Percentiles rank a stretch among this genome's conserved stretches.
Evolutionary conservation across 495 filamentous ascomycete species (phyloP).

Genomic region (Xylaria curta): DNA sequence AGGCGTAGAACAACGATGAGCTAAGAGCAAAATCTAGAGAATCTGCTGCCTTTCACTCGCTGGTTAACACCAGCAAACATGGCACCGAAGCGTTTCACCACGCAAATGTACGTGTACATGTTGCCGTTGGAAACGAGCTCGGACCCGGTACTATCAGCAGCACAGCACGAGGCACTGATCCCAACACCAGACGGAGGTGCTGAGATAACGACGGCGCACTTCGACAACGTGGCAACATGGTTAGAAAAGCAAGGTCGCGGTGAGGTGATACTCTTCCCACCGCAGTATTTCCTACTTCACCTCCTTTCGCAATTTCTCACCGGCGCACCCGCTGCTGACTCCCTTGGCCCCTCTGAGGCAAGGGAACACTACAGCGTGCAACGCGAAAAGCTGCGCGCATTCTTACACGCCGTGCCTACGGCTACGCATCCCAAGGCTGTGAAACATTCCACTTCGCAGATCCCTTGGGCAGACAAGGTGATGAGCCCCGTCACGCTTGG

Average conservation of each 20-base stretch:
- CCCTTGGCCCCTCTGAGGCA: conserved; percentile 32
- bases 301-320: conserved; percentile 68
- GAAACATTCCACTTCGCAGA: conserved; percentile 45
- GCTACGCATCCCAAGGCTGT: conserved; percentile 26
- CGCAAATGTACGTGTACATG: conserved; percentile 96
- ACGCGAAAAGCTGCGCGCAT: conserved; percentile 62
- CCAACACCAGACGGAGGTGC: conserved; percentile 82
- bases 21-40: conserved; percentile 46
- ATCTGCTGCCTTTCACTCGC: conserved; percentile 81
- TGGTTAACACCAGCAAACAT: conserved; percentile 79
- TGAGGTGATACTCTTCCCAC: conserved; percentile 86
- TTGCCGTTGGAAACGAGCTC: conserved; percentile 65
- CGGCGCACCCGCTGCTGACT: conserved; percentile 43
- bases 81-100: conserved; percentile 79
- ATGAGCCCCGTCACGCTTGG: conserved; percentile 73
- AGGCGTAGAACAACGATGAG: not conserved
- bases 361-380: conserved; percentile 58
- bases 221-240: conserved; percentile 73
- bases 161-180: conserved; percentile 44
- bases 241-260: conserved; percentile 62
- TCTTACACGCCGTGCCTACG: conserved; percentile 55
- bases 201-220: conserved; percentile 84
- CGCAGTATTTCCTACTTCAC: conserved; percentile 81
- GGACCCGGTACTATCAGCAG: conserved; percentile 46
- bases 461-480: conserved; percentile 78